Evolutionary conservation across 768 basidiomycete species (phyloP).

Genomic region (Mycena sanguinolenta): DNA sequence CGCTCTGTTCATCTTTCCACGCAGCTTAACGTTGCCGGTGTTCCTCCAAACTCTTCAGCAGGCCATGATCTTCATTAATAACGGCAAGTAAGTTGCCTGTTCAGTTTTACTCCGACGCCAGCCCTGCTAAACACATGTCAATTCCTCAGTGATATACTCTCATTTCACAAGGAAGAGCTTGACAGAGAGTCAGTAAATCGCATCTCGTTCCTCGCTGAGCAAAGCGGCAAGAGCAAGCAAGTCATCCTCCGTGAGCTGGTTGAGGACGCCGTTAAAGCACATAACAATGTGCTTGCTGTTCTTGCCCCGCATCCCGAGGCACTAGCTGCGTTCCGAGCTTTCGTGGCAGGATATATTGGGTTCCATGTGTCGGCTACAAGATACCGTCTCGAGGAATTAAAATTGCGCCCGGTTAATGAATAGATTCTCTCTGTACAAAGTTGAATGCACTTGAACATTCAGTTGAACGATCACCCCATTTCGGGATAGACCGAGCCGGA

Average conservation of each 20-base stretch:
- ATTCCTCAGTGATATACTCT: not conserved
- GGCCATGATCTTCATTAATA: no score
- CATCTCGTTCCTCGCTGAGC: not conserved
- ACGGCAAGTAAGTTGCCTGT: no score
- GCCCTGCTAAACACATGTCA: not conserved
- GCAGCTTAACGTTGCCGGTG: not conserved
- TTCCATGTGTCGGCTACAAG: not conserved
- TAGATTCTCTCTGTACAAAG: no score
- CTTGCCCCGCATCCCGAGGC: not conserved
- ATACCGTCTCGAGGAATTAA: not conserved
- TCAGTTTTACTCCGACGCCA: no score
- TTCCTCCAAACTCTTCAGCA: no score
- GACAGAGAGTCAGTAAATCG: conserved; percentile 1
- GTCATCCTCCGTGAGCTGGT: not conserved
- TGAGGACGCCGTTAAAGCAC: not conserved
- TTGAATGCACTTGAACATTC: no score
- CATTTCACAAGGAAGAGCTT: not conserved
- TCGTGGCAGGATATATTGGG: conserved; percentile 5
- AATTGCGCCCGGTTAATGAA: no score
- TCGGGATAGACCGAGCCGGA: no score
- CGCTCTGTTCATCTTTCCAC: not conserved
- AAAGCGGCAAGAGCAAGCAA: not conserved
- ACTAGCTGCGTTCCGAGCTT: not conserved
- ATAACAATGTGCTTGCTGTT: not conserved
- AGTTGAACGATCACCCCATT: no score